These are phyloP conservation scores for Blepharisma stoltei DNA, from an alignment of 73 alveolate genomes.

Conservation along the genomic window DNA sequence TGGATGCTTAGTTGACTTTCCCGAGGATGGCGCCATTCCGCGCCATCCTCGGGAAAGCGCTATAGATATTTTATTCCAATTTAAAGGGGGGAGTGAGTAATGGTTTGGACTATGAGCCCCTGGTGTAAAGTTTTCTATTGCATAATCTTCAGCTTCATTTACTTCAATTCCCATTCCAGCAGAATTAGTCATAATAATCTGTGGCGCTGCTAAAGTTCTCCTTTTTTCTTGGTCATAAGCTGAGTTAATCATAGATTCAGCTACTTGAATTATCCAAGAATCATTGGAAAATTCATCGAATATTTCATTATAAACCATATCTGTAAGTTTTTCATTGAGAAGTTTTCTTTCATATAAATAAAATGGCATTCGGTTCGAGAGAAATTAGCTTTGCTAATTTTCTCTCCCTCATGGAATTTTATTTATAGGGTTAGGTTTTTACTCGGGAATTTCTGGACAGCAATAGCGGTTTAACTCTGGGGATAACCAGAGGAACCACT, in stretches of 20 bases:
- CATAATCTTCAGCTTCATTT: slow-evolving; percentile 21
- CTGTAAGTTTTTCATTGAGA: neutral
- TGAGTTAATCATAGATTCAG: neutral
- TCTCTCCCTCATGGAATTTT: too few relatives aligned
- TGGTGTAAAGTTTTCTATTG: slow-evolving; percentile 11
- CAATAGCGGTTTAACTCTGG: too few relatives aligned
- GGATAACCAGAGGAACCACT: too few relatives aligned
- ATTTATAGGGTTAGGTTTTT: too few relatives aligned
- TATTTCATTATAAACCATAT: neutral
- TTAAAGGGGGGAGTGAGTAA: too few relatives aligned
- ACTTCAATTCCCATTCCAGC: neutral
- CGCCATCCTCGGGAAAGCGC: too few relatives aligned
- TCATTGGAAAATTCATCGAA: neutral
- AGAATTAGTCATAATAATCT: neutral
- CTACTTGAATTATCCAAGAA: neutral
- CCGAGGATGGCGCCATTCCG: too few relatives aligned
- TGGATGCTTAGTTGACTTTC: too few relatives aligned
- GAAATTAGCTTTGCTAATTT: too few relatives aligned
- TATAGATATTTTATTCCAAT: too few relatives aligned
- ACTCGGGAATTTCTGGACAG: too few relatives aligned
- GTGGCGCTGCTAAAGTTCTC: neutral
- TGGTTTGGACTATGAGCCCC: slow-evolving; percentile 9
- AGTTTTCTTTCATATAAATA: neutral
- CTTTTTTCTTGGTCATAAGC: neutral
- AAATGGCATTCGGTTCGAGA: too few relatives aligned